Conservation (phyloP, 192 early-diverging fungal genomes). For the Physocladia obscura region DNA sequence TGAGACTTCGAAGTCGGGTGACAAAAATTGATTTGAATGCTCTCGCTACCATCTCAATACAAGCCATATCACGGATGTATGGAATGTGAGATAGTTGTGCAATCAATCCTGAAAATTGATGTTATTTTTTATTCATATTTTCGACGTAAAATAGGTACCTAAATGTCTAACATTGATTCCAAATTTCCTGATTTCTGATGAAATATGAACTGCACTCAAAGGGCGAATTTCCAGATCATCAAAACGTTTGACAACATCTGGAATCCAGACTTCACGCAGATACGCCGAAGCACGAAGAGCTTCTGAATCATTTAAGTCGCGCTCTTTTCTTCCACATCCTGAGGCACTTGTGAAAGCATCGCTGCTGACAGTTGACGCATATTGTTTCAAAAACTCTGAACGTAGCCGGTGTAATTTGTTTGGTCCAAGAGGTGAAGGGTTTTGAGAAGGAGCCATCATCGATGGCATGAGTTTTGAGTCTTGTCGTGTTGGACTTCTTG, state of each 20-base stretch:
- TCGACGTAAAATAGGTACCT: slow-evolving; percentile 23
- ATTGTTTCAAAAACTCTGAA: slow-evolving; percentile 48
- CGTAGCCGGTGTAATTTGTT: slow-evolving; percentile 36
- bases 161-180: slow-evolving; percentile 61
- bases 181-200: slow-evolving; percentile 39
- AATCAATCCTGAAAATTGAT: slow-evolving; percentile 38
- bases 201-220: slow-evolving; percentile 40
- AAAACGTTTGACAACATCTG: slow-evolving; percentile 42
- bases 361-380: slow-evolving; percentile 23
- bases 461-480: slow-evolving; percentile 8
- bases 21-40: slow-evolving; percentile 47
- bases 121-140: neutral
- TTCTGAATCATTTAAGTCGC: slow-evolving; percentile 45
- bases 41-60: slow-evolving; percentile 52
- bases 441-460: neutral
- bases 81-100: slow-evolving; percentile 46
- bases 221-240: slow-evolving; percentile 52
- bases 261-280: slow-evolving; percentile 48
- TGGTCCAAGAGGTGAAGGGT: neutral
- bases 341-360: slow-evolving; percentile 45
- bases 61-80: slow-evolving; percentile 46
- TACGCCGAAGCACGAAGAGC: slow-evolving; percentile 38
- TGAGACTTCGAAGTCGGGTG: slow-evolving; percentile 36
- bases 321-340: slow-evolving; percentile 44
- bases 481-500: slow-evolving; percentile 5